phyloP scores from a whole-genome alignment of 2,329 filamentous ascomycete species.

The Aspergillus pseudotamarii region DNA sequence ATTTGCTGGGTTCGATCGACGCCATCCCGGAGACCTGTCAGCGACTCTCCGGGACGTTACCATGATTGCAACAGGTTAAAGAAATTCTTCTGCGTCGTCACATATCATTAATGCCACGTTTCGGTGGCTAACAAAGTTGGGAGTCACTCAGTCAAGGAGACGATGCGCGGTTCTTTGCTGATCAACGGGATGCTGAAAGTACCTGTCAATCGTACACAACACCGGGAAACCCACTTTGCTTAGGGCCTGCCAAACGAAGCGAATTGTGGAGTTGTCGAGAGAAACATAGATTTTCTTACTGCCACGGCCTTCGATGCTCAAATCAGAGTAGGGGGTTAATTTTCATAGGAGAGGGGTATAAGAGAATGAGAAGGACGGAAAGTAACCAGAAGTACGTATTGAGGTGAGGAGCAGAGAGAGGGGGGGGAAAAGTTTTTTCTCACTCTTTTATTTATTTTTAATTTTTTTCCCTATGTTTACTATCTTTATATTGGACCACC shows the following conservation, averaged over 20 bases:
- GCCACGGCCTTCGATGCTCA: conserved; percentile 1
- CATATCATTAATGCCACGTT: conserved; percentile 22
- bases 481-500: background rate
- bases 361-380: background rate
- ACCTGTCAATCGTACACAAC: background rate
- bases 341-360: background rate
- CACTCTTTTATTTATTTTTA: background rate
- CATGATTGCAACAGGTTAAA: conserved; percentile 6
- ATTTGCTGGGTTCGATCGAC: conserved; percentile 2
- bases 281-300: conserved; percentile 2
- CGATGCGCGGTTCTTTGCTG: background rate
- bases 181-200: conserved; percentile 4
- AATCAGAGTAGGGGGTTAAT: background rate
- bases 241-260: conserved; percentile 5
- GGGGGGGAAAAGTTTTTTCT: background rate
- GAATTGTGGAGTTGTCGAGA: background rate
- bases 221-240: conserved; percentile 12
- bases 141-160: background rate
- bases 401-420: conserved; percentile 6
- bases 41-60: conserved; percentile 16
- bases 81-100: conserved; percentile 14
- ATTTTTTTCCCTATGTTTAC: background rate
- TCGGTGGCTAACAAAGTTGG: conserved; percentile 8
- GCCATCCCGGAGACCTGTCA: conserved; percentile 16
- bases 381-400: conserved; percentile 5